Conservation (phyloP, 1,284 basidiomycete genomes). For the Rhodotorula sp. region DNA sequence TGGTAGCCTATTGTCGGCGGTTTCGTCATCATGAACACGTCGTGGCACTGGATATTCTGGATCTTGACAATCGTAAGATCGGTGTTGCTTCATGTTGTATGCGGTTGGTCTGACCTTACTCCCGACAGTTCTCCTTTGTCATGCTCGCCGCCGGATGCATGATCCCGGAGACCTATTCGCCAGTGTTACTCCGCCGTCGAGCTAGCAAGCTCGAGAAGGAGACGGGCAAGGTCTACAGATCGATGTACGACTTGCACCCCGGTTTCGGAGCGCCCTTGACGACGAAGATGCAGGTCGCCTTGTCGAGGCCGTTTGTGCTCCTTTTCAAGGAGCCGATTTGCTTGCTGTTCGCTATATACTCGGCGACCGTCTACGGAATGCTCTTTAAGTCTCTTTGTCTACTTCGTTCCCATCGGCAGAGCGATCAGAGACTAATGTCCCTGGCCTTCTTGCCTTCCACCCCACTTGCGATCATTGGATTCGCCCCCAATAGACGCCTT, state of each 20-base stretch:
- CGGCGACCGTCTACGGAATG: slow-evolving; percentile 66
- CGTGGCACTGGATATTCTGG: slow-evolving; percentile 62
- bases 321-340: slow-evolving; percentile 68
- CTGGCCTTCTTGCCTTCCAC: too few relatives aligned
- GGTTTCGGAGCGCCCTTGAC: slow-evolving; percentile 47
- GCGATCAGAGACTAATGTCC: too few relatives aligned
- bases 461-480: too few relatives aligned
- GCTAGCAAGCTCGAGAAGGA: slow-evolving; percentile 56
- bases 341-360: slow-evolving; percentile 63
- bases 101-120: not conserved
- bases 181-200: slow-evolving; percentile 62
- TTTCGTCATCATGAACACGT: slow-evolving; percentile 47
- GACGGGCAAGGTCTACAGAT: slow-evolving; percentile 53
- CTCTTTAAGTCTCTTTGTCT: too few relatives aligned
- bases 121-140: slow-evolving; percentile 49
- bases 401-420: too few relatives aligned
- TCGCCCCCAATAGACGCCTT: too few relatives aligned
- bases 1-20: slow-evolving; percentile 41
- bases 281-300: slow-evolving; percentile 48
- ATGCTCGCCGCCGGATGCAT: slow-evolving; percentile 52
- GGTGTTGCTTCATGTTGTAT: too few relatives aligned
- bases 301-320: slow-evolving; percentile 55
- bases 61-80: slow-evolving; percentile 58
- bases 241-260: slow-evolving; percentile 56
- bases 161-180: slow-evolving; percentile 60